Conservation (phyloP, 495 filamentous ascomycete genomes). For the Xylaria curta region DNA sequence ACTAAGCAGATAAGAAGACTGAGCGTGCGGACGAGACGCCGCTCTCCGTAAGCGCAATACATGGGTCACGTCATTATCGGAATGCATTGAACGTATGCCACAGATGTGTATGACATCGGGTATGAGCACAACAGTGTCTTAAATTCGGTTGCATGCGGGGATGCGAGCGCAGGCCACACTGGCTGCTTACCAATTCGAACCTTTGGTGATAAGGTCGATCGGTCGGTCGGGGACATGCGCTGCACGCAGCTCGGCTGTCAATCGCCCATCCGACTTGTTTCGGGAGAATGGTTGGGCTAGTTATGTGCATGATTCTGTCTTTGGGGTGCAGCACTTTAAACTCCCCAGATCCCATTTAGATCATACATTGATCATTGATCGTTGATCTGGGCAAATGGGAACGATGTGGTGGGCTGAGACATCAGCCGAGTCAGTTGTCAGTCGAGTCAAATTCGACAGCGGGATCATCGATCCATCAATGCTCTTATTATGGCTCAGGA, state of each 20-base stretch:
- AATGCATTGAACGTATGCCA: neutral
- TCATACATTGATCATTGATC: constrained; percentile 4
- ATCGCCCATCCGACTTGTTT: neutral
- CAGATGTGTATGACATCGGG: neutral
- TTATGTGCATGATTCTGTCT: constrained; percentile 1
- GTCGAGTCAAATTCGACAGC: constrained; percentile 1
- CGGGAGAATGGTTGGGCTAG: neutral
- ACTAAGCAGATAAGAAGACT: constrained; percentile 1
- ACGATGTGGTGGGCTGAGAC: constrained; percentile 12
- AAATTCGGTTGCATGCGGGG: neutral
- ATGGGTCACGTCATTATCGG: neutral
- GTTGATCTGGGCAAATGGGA: neutral
- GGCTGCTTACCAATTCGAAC: constrained; percentile 15
- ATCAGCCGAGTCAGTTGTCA: constrained; percentile 17
- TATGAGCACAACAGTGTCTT: too few species aligned
- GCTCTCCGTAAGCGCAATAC: constrained; percentile 10
- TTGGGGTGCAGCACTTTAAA: neutral
- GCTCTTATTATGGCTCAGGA: constrained; percentile 1
- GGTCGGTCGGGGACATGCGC: constrained; percentile 1
- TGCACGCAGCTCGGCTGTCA: neutral
- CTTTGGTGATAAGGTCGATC: neutral
- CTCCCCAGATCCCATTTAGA: neutral
- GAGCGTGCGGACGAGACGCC: neutral
- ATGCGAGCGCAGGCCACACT: neutral
- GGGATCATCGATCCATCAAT: neutral